Base-by-base conservation (phyloP, 2,329 filamentous ascomycete genomes). In the Orbilia quercus region DNA sequence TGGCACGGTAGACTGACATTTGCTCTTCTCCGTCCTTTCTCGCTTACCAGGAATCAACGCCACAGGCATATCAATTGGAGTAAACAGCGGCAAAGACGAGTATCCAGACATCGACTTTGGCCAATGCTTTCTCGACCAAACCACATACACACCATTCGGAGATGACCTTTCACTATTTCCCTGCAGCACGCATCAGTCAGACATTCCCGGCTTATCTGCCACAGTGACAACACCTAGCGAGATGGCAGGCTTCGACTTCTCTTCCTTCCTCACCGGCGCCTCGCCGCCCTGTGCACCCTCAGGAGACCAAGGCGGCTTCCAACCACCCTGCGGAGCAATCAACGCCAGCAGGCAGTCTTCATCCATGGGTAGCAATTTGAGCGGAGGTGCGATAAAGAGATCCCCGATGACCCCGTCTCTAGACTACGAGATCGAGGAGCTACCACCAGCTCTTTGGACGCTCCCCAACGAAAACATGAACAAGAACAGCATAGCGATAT, bases 161-260 rank as follows among this genome's bases (percentile, higher is more conserved):
- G 69, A 73, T 57, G 69, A 73, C 16, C 69, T 73, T 66, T 65
- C 69, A 40, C 60, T 73, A 16, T 73, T 73, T 34, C 69, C 69
- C 31, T 73, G 69, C 55, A 73, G 60, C 48, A 73, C 69, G 44
- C 69, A 73, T 62, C 69, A 73, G 65, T 73, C 69, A 65, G 60
- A 73, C 62, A 54, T 73, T 23, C 69, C 69, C 55, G 69, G 69
- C 16, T 31, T 73, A 73, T 73, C 69, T 64, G 69, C 69, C 23
- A 73, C 69, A 40, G 69, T 73, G 45, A 48, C 69, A 40, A 73
- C 69, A 28, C 69, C 69, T 1, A 73, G 69, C 48, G 69, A 73
- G 60, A 73, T 73, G 69, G 69, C 69, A 48, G 69, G 69, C n/a
- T 73, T 73, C 47, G 69, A 73, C 54, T 73, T 73, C 45, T 73